A percentile compares a stretch with the other conserved stretches of the same genome.
These are phyloP conservation scores for Bocquillonia castaneifolia DNA, from an alignment of 441 rosid genomes.

Conservation along the genomic window DNA sequence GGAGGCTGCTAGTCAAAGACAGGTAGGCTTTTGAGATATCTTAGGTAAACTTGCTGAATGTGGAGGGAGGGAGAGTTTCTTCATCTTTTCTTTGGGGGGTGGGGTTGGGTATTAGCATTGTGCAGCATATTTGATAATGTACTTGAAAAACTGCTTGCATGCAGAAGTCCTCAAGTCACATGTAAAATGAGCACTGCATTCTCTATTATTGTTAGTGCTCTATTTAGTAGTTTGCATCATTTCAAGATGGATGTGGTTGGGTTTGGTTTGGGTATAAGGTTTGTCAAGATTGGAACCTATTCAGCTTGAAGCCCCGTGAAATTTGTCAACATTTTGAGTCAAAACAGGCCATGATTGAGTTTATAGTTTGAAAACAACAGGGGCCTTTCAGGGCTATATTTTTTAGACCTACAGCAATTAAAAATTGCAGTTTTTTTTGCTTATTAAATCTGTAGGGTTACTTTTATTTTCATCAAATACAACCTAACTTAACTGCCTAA, in stretches of 20 bases:
- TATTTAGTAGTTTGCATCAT: not conserved
- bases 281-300: not conserved
- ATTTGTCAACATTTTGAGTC: not conserved
- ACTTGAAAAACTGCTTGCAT: not conserved
- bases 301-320: conserved; percentile 6
- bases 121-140: not conserved
- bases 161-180: too few relatives aligned
- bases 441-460: not conserved
- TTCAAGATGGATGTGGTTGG: not conserved
- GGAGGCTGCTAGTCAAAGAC: conserved; percentile 62
- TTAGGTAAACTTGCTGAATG: conserved; percentile 7
- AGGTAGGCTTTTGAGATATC: conserved; percentile 39
- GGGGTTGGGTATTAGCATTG: too few relatives aligned
- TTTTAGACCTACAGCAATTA: not conserved
- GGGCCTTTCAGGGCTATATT: not conserved
- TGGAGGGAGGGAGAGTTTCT: too few relatives aligned
- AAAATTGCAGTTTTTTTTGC: not conserved
- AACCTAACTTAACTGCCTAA: not conserved
- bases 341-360: not conserved
- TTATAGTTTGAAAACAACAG: not conserved
- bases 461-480: not conserved
- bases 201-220: not conserved
- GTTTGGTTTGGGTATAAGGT: not conserved
- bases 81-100: too few relatives aligned
- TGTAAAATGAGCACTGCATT: too few relatives aligned